These are phyloP conservation scores for Colletotrichum sp. DNA, from an alignment of 2,329 filamentous ascomycete species.

Conservation along the genomic window DNA sequence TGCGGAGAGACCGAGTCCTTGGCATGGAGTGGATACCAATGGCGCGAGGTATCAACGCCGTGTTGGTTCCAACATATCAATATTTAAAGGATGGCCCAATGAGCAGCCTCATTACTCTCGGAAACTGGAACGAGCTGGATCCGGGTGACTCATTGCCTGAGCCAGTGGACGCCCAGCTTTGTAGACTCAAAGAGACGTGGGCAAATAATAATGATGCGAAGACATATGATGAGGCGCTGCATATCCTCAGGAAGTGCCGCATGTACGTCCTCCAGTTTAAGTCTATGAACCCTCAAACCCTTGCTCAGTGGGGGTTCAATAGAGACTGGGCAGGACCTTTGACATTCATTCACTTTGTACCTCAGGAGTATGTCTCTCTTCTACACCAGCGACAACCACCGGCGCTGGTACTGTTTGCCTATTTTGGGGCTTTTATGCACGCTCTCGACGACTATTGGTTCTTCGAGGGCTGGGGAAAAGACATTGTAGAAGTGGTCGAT, in stretches of 20 bases:
- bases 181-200: slow-evolving; percentile 8
- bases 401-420: slow-evolving; percentile 22
- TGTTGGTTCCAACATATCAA: slow-evolving; percentile 10
- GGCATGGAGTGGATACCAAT: slow-evolving; percentile 25
- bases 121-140: slow-evolving; percentile 24
- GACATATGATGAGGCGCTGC: slow-evolving; percentile 17
- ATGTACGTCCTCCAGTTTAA: slow-evolving; percentile 21
- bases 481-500: slow-evolving; percentile 21
- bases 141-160: neutral
- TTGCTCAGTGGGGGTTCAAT: slow-evolving; percentile 21
- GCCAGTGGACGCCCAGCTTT: slow-evolving; percentile 2
- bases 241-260: slow-evolving; percentile 13
- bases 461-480: slow-evolving; percentile 22
- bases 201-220: neutral
- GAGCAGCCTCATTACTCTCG: neutral
- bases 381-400: slow-evolving; percentile 25
- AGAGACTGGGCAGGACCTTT: slow-evolving; percentile 20
- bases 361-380: slow-evolving; percentile 22
- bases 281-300: neutral
- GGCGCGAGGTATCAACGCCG: slow-evolving; percentile 21
- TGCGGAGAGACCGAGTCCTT: slow-evolving; percentile 15
- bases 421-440: slow-evolving; percentile 22
- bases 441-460: slow-evolving; percentile 17
- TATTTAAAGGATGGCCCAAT: slow-evolving; percentile 8
- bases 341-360: slow-evolving; percentile 21